Evolutionary conservation across 306 rosid genomes (phyloP).

Genomic region (Biancaea sappan): DNA sequence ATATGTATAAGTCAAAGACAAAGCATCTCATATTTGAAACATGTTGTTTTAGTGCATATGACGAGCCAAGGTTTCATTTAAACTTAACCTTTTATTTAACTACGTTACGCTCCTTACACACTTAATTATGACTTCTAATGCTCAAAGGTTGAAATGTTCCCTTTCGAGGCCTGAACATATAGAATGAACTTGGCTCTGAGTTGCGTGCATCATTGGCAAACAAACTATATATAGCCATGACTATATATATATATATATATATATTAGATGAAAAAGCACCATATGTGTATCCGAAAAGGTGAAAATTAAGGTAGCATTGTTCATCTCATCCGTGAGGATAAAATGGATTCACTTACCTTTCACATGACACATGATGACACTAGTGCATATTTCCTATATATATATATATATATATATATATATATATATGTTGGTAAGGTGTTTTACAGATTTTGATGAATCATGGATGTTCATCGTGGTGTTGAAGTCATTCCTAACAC

Average conservation of each 20-base stretch:
- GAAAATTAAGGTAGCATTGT: slow-evolving; percentile 26
- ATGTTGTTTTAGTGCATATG: too few species aligned
- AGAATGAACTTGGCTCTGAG: background rate
- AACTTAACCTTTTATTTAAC: too few species aligned
- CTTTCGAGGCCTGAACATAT: too few species aligned
- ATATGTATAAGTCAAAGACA: too few species aligned
- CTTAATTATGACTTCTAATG: too few species aligned
- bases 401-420: background rate
- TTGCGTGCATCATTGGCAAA: slow-evolving; percentile 23
- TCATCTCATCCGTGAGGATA: background rate
- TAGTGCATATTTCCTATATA: background rate
- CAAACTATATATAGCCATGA: background rate
- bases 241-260: background rate
- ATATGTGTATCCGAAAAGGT: slow-evolving; percentile 26
- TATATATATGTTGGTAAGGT: slow-evolving; percentile 6
- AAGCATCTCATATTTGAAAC: too few species aligned
- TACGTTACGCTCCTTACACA: too few species aligned
- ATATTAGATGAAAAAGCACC: slow-evolving; percentile 23
- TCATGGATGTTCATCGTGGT: slow-evolving; percentile 40
- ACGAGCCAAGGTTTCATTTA: too few species aligned
- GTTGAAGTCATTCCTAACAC: slow-evolving; percentile 48
- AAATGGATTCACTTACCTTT: background rate
- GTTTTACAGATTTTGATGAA: slow-evolving; percentile 39
- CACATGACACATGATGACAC: background rate
- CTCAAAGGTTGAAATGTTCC: too few species aligned